Evolutionary conservation across 2,329 filamentous ascomycete genomes (phyloP).

Genomic region (Ophiostoma ulmi): DNA sequence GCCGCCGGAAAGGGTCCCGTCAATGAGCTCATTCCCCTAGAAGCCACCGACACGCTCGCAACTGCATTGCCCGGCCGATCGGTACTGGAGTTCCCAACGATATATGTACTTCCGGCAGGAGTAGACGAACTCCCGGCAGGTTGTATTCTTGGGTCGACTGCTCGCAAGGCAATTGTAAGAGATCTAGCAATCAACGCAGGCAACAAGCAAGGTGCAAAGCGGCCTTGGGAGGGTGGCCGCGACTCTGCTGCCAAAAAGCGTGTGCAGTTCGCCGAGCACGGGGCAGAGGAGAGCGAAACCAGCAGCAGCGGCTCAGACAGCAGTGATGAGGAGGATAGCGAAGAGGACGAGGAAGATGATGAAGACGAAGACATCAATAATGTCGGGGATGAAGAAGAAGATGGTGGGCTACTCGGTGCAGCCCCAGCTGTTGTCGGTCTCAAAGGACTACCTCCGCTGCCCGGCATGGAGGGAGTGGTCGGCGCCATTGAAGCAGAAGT

Average conservation of each 20-base stretch:
- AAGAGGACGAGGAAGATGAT: not conserved
- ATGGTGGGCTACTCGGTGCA: not conserved
- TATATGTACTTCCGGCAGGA: slow-evolving; percentile 50
- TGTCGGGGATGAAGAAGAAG: slow-evolving; percentile 3
- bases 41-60: slow-evolving; percentile 44
- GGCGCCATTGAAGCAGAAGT: not conserved
- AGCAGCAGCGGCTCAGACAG: slow-evolving; percentile 24
- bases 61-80: slow-evolving; percentile 50
- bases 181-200: not conserved
- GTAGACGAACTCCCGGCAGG: slow-evolving; percentile 28
- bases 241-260: slow-evolving; percentile 19
- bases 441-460: slow-evolving; percentile 8
- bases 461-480: not conserved
- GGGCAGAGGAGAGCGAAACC: slow-evolving; percentile 25
- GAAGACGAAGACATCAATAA: not conserved
- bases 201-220: not conserved
- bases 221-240: slow-evolving; percentile 1
- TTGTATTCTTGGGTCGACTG: slow-evolving; percentile 28
- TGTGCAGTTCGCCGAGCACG: not conserved
- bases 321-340: slow-evolving; percentile 16
- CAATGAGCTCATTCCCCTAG: slow-evolving; percentile 50
- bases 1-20: slow-evolving; percentile 1
- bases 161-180: slow-evolving; percentile 20
- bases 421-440: not conserved
- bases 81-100: slow-evolving; percentile 67